These are phyloP conservation scores for Athelia sp. DNA, from an alignment of 1,284 basidiomycete genomes.

Conservation along the genomic window DNA sequence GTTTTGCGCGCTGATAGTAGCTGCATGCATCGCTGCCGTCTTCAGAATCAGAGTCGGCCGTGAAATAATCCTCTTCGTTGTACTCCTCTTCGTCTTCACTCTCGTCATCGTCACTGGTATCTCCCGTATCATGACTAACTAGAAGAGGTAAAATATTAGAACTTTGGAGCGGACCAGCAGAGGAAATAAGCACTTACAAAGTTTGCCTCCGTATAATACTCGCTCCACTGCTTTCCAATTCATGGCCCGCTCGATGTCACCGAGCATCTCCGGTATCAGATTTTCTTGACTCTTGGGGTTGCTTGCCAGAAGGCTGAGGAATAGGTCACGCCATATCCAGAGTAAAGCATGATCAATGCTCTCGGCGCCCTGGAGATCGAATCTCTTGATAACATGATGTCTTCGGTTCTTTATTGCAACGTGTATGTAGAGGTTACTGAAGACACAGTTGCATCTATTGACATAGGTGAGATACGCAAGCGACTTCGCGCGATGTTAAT, in stretches of 20 bases:
- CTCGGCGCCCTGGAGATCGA: conserved; percentile 43
- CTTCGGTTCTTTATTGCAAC: conserved; percentile 36
- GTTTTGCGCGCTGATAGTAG: conserved; percentile 34
- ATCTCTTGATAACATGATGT: conserved; percentile 43
- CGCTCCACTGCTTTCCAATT: conserved; percentile 46
- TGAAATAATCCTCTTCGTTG: conserved; percentile 21
- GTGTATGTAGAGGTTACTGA: conserved; percentile 41
- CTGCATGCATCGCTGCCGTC: conserved; percentile 17
- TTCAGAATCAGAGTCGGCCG: conserved; percentile 22
- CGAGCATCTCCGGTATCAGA: conserved; percentile 44
- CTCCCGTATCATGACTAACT: not conserved
- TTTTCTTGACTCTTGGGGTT: conserved; percentile 29
- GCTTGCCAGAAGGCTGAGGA: conserved; percentile 45
- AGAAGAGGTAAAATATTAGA: not conserved
- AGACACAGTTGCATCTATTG: conserved; percentile 20
- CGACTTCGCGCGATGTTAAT: too few relatives aligned
- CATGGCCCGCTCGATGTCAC: conserved; percentile 45
- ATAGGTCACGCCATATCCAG: conserved; percentile 67
- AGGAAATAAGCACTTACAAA: conserved; percentile 25
- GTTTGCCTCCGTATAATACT: conserved; percentile 46
- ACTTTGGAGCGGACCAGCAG: too few relatives aligned
- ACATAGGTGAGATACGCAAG: too few relatives aligned
- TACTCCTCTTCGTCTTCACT: conserved; percentile 19
- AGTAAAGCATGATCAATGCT: conserved; percentile 43
- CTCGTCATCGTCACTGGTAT: conserved; percentile 11